These are phyloP conservation scores for Komagataella pseudopastoris DNA, from an alignment of 805 yeast genomes.

Conservation along the genomic window DNA sequence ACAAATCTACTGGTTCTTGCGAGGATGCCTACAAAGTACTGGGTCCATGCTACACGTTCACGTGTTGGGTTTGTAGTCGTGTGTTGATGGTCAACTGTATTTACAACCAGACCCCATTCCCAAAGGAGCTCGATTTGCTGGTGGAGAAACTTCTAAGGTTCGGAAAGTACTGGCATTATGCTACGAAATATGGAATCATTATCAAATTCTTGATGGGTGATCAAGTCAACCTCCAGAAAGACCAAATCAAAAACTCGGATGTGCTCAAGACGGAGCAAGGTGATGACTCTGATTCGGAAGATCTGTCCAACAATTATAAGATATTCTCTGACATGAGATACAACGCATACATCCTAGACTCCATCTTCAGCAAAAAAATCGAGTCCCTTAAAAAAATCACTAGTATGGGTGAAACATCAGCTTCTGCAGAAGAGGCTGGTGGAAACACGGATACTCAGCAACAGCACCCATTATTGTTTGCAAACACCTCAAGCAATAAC, in stretches of 20 bases:
- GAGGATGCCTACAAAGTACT: constrained; percentile 2
- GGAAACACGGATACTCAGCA: neutral
- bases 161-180: constrained; percentile 13
- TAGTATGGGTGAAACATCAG: neutral
- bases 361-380: constrained; percentile 13
- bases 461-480: neutral
- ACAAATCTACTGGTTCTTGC: neutral
- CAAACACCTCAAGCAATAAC: neutral
- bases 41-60: constrained; percentile 20
- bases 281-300: constrained; percentile 7
- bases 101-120: constrained; percentile 5
- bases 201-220: constrained; percentile 12
- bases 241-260: constrained; percentile 1
- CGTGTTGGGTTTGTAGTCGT: constrained; percentile 19
- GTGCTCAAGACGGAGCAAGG: constrained; percentile 8
- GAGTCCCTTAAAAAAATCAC: constrained; percentile 2
- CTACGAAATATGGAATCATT: constrained; percentile 13
- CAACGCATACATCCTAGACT: constrained; percentile 13
- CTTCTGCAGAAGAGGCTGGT: neutral
- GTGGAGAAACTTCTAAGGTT: constrained; percentile 8
- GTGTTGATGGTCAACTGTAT: constrained; percentile 17
- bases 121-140: constrained; percentile 5
- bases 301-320: constrained; percentile 15
- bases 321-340: constrained; percentile 17
- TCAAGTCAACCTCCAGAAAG: constrained; percentile 6